Base-by-base conservation (phyloP, 371 early-diverging fungal genomes). In the Mucor mucedo region DNA sequence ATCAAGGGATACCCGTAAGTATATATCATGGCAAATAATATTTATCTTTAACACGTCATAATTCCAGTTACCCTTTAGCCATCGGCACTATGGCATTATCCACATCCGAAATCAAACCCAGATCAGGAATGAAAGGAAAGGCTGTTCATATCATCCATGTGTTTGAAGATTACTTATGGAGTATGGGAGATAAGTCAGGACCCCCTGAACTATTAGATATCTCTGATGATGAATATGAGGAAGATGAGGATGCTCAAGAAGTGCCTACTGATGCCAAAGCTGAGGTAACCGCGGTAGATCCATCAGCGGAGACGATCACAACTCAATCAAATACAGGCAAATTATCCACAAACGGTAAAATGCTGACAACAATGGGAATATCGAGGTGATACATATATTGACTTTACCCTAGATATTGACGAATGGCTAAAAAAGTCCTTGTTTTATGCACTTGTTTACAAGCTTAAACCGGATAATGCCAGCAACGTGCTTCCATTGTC, bases 121-220 rank as follows among this genome's bases (percentile, higher is more conserved):
- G 84, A 13, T 62, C 81, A 0, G 86, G 86, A 0, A 85, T 84
- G 73, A 89, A 87, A 67, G 91, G 91, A 40, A 91, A 91, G 62
- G 91, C 91, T 1, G 88, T 91, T 0, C 76, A 86, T 70, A 69
- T 91, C 11, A 68, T 84, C 13, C 91, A 91, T 64, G 86, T 89
- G 2, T 87, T 84, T 63, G 74, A 79, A 45, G 91, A 91, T 71
- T 76, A 75, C 55, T 71, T 91, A 53, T 91, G 91, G 91, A 70
- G 80, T n/a, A 79, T 87, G 73, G 89, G 89, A 6, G 79, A 73
- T 65, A 88, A 88, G 62, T 68, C 68, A 1, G 75, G 76, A 5
- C 78, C 86, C 13, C 85, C 89, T 4, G 83, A 79, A 39, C 61
- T 82, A 57, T 52, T 76, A 7, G 63, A 52, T 27, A 30, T 61